A percentile compares a stretch with the other conserved stretches of the same genome.
phyloP scores from a whole-genome alignment of 805 yeast species.

The Vanderwaltozyma tropicalis region DNA sequence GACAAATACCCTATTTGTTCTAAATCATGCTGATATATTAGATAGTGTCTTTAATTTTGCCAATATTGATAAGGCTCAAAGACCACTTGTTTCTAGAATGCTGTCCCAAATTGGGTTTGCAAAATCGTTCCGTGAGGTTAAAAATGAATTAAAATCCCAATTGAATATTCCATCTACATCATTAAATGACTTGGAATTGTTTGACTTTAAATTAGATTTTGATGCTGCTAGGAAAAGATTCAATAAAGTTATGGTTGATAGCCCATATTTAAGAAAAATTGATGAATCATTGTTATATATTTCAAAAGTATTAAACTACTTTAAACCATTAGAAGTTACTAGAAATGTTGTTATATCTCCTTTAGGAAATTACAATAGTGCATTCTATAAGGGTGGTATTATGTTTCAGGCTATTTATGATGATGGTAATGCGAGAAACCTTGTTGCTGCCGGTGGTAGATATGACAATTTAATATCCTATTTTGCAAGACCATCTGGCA shows the following conservation, averaged over 20 bases:
- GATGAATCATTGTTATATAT: conserved; percentile 56
- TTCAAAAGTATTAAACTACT: conserved; percentile 42
- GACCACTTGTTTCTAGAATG: conserved; percentile 54
- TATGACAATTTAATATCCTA: conserved; percentile 66
- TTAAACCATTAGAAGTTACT: conserved; percentile 49
- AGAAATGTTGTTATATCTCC: conserved; percentile 62
- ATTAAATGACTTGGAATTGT: conserved; percentile 67
- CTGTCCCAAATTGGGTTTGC: conserved; percentile 72
- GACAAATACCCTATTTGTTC: conserved; percentile 45
- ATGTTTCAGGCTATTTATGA: conserved; percentile 84
- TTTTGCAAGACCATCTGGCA: conserved; percentile 47
- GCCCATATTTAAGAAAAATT: conserved; percentile 49
- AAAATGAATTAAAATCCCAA: conserved; percentile 46
- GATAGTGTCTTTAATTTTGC: conserved; percentile 74
- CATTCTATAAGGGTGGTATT: conserved; percentile 68
- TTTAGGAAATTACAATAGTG: conserved; percentile 68
- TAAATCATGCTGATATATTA: conserved; percentile 75
- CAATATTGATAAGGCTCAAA: conserved; percentile 65
- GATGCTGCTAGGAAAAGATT: conserved; percentile 53
- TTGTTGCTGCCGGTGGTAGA: conserved; percentile 89
- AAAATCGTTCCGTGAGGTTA: conserved; percentile 50
- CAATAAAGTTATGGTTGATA: conserved; percentile 62
- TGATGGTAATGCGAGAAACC: conserved; percentile 36
- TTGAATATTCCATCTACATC: conserved; percentile 73
- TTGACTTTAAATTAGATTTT: conserved; percentile 66